Evolutionary conservation across 1,284 basidiomycete species (phyloP).

Genomic region (Ganoderma sinense): DNA sequence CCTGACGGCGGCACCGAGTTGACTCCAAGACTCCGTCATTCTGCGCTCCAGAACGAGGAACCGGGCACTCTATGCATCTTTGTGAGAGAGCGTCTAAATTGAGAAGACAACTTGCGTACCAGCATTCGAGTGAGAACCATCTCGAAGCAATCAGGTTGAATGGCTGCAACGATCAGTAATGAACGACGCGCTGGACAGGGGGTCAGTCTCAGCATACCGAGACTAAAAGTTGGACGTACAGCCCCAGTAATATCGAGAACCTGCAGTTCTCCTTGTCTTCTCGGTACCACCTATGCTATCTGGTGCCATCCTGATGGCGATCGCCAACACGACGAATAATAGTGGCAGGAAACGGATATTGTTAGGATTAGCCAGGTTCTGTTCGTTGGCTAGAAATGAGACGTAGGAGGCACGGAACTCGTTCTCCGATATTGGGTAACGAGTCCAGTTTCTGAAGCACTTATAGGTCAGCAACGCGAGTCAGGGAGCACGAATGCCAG

Average conservation of each 20-base stretch:
- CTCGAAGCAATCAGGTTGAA: conserved; percentile 90
- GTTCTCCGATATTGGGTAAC: conserved; percentile 90
- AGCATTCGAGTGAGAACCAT: conserved; percentile 88
- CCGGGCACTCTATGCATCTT: conserved; percentile 73
- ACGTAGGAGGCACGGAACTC: conserved; percentile 86
- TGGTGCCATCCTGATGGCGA: conserved; percentile 85
- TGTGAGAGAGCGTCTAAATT: conserved; percentile 27
- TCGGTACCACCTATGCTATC: conserved; percentile 85
- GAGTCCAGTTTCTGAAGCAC: conserved; percentile 84
- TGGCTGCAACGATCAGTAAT: conserved; percentile 87
- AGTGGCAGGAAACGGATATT: conserved; percentile 91
- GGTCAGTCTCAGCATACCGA: conserved; percentile 19
- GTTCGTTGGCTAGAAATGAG: conserved; percentile 79
- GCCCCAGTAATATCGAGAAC: conserved; percentile 92
- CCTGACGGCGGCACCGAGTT: conserved; percentile 90
- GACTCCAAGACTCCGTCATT: conserved; percentile 95
- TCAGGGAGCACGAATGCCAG: neutral
- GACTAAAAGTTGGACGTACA: conserved; percentile 60
- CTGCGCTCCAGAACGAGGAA: conserved; percentile 91
- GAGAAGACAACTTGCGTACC: conserved; percentile 52
- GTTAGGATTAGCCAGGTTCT: conserved; percentile 71
- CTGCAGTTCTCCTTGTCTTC: conserved; percentile 76
- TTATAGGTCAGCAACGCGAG: conserved; percentile 9
- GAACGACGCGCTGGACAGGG: conserved; percentile 63
- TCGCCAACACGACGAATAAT: conserved; percentile 93